Conservation (phyloP, 441 rosid species). For the Mallotus repandus region DNA sequence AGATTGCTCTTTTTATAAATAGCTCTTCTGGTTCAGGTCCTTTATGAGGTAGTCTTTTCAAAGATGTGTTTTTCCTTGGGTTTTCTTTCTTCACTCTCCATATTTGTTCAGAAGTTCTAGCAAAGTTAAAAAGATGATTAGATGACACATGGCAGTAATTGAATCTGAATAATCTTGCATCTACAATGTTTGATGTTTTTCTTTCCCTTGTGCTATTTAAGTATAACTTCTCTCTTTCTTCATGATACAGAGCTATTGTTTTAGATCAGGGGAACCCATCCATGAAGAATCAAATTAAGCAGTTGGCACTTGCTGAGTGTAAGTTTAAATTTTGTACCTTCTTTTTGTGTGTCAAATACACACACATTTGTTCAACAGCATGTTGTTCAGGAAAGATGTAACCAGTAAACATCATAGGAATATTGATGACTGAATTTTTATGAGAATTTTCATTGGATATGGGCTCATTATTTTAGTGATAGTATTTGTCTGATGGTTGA, state of each 20-base stretch:
- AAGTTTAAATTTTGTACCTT: conserved; percentile 29
- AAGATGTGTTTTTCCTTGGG: neutral
- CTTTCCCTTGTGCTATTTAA: neutral
- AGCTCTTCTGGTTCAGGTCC: conserved; percentile 12
- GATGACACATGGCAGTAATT: neutral
- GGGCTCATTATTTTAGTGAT: neutral
- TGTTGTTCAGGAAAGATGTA: neutral
- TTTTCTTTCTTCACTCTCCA: neutral
- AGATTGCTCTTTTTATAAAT: neutral
- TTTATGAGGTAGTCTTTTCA: neutral
- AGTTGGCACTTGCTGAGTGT: conserved; percentile 85
- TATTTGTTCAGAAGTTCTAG: neutral
- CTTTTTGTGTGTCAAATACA: neutral
- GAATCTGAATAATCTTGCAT: neutral
- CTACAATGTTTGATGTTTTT: neutral
- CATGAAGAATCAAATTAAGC: conserved; percentile 65
- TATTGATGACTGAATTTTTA: neutral
- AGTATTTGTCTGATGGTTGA: neutral
- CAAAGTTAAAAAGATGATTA: neutral
- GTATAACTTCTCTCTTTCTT: conserved; percentile 10
- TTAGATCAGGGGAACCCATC: conserved; percentile 86
- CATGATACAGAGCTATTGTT: conserved; percentile 76
- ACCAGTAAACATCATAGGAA: neutral
- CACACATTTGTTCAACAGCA: neutral
- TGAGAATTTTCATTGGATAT: conserved; percentile 4